Percentiles rank a stretch among this genome's conserved stretches.
Conservation (phyloP, 306 rosid species). For the Dryas alaskensis region DNA sequence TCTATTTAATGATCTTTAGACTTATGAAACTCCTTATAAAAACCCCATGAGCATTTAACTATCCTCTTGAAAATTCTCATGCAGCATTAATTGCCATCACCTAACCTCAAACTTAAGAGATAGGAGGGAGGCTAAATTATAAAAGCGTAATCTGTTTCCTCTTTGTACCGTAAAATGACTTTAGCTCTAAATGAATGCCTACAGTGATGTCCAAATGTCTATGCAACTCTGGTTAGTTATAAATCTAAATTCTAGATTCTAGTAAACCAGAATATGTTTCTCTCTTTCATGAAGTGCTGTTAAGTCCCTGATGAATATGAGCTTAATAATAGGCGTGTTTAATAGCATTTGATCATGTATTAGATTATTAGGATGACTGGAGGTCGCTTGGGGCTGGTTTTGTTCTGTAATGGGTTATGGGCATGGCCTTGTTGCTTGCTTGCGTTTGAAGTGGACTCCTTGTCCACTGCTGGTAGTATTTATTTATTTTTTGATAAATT, state of each 20-base stretch:
- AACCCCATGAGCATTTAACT: no score
- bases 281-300: not conserved
- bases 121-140: constrained; percentile 2
- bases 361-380: no score
- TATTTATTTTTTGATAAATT: no score
- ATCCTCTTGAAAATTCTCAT: no score
- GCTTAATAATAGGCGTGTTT: not conserved
- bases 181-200: not conserved
- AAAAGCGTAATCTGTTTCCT: not conserved
- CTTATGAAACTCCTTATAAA: no score
- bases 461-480: no score
- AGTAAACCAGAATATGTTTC: not conserved
- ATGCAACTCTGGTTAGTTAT: not conserved
- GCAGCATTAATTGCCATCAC: no score
- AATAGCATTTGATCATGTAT: not conserved
- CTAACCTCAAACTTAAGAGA: not conserved
- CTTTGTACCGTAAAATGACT: not conserved
- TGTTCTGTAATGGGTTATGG: no score
- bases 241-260: not conserved
- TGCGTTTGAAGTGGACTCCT: no score
- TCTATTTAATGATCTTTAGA: no score
- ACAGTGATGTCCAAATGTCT: not conserved
- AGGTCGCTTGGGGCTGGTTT: no score
- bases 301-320: not conserved
- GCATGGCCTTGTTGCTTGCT: no score